Conservation (phyloP, 108 stramenopile species). For the Cyclostephanos invisitatus region DNA sequence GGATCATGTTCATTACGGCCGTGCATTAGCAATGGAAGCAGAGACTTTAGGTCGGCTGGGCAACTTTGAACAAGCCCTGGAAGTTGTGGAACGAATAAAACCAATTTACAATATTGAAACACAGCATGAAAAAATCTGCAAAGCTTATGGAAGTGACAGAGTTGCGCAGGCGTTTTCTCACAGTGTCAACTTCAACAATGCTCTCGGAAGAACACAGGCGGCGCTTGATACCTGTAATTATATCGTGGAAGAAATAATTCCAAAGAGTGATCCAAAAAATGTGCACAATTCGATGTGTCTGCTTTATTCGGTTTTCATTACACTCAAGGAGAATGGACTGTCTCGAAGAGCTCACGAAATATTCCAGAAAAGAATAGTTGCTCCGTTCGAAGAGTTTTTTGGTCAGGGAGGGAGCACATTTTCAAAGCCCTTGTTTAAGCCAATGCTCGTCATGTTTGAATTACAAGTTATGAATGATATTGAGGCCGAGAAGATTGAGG, state of each 20-base stretch:
- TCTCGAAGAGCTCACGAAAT: constrained; percentile 44
- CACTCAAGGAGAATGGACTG: constrained; percentile 57
- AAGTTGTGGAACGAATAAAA: constrained; percentile 41
- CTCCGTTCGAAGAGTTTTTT: constrained; percentile 52
- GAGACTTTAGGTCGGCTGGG: constrained; percentile 58
- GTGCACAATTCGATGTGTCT: constrained; percentile 60
- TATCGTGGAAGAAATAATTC: constrained; percentile 54
- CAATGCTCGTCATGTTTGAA: constrained; percentile 58
- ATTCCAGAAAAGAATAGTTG: constrained; percentile 45
- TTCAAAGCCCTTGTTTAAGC: constrained; percentile 54
- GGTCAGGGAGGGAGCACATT: constrained; percentile 50
- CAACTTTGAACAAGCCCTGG: constrained; percentile 57
- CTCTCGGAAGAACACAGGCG: constrained; percentile 40
- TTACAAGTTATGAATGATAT: constrained; percentile 35
- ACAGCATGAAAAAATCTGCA: constrained; percentile 54
- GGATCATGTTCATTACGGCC: constrained; percentile 60
- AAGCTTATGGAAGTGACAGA: constrained; percentile 63
- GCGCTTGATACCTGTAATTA: constrained; percentile 54
- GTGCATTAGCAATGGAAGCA: constrained; percentile 66
- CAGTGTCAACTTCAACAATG: constrained; percentile 49
- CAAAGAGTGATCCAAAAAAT: constrained; percentile 59
- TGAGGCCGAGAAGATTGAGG: constrained; percentile 40
- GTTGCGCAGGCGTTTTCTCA: constrained; percentile 57
- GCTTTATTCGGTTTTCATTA: constrained; percentile 52
- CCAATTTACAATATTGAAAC: constrained; percentile 56